Evolutionary conservation across 2,329 filamentous ascomycete genomes (phyloP), one percentile per base, ranked within the genome.

Genomic region (Macrophomina phaseolina): DNA sequence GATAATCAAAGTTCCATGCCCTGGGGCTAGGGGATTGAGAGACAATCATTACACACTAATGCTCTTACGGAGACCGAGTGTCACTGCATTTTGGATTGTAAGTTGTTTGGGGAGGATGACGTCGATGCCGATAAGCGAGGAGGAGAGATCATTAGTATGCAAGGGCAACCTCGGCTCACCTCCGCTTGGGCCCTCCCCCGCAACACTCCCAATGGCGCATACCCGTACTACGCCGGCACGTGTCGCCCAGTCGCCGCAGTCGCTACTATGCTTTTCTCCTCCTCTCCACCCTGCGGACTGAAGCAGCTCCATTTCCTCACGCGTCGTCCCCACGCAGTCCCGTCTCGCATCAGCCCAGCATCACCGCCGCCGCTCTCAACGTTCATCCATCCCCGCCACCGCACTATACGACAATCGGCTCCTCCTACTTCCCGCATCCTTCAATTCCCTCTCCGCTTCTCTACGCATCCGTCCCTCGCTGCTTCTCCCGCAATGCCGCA

Each of bases 381-480:
- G n/a, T 32, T 51, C 45, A 48, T 30, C 14, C 56, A 28, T 48
- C 56, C 42, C 0, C 42, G 12, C 42, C 28, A 32, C 56, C 5
- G 28, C 40, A 12, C 9, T 8, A 30, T 8, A 34, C 58, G n/a
- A 11, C 72, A 91, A 97, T 75, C 90, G 93, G 32, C 90, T 93
- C 7, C 88, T 96, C 52, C 83, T 97, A 69, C 86, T 89, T 51
- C 97, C 94, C 66, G 92, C 97, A 73, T 86, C 90, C 68, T 98
- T 99, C 78, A 90, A 98, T 70, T 86, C 87, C 66, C 90, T 98
- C 49, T 12, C 9, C 49, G 23, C 49, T n/a, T 23, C 49, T 34
- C 28, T 12, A 6, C 55, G 7, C 38, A 45, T 18, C 36, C 34
- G 34, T 12, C 8, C 34, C 18, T 28, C 5, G 14, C 6, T 9